Evolutionary conservation across 352 stramenopile species (phyloP).

Genomic region (Phytophthora citricola): DNA sequence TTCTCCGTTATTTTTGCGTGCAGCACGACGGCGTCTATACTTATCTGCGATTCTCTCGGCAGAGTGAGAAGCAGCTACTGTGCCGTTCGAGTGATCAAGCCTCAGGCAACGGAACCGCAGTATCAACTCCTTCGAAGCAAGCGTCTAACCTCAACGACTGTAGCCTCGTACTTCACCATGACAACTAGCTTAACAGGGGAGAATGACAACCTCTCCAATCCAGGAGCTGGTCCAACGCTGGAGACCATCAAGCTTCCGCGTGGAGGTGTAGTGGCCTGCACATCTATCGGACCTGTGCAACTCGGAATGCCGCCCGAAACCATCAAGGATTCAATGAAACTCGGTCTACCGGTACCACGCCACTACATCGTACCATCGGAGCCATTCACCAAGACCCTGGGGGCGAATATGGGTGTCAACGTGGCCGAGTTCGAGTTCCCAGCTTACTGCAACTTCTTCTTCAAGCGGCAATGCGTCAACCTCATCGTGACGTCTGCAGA

Average conservation of each 20-base stretch:
- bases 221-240: slow-evolving; percentile 24
- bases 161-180: slow-evolving; percentile 15
- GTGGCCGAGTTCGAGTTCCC: slow-evolving; percentile 98
- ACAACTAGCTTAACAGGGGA: slow-evolving; percentile 30
- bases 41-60: slow-evolving; percentile 21
- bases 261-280: slow-evolving; percentile 78
- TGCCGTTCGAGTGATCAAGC: slow-evolving; percentile 15
- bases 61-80: slow-evolving; percentile 15
- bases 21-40: slow-evolving; percentile 21
- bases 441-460: slow-evolving; percentile 98
- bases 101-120: background rate
- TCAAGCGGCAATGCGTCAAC: slow-evolving; percentile 88
- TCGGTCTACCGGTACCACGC: slow-evolving; percentile 92
- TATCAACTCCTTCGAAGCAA: slow-evolving; percentile 4
- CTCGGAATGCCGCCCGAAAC: slow-evolving; percentile 97
- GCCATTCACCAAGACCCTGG: slow-evolving; percentile 94
- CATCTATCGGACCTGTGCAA: slow-evolving; percentile 81
- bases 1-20: slow-evolving; percentile 37
- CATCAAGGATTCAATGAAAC: slow-evolving; percentile 97
- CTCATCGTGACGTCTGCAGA: slow-evolving; percentile 84
- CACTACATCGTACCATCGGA: slow-evolving; percentile 97
- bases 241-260: slow-evolving; percentile 78
- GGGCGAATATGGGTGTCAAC: slow-evolving; percentile 95
- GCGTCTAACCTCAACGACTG: background rate
- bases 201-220: slow-evolving; percentile 12